phyloP scores from a whole-genome alignment of 2,329 filamentous ascomycete species.

The Fusarium sp. region DNA sequence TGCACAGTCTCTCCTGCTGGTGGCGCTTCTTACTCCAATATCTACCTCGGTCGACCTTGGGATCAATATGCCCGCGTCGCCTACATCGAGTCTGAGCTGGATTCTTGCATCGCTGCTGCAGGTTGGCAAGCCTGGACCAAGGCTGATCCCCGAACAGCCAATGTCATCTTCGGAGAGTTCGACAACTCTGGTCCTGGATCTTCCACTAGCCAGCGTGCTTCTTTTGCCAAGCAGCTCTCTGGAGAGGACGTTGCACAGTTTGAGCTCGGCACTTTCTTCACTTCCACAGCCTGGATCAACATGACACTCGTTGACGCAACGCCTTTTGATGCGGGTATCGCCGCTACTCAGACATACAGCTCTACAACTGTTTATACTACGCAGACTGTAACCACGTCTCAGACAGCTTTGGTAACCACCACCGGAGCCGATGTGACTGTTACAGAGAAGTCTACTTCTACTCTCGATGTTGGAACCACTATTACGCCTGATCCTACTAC shows the following conservation, averaged over 20 bases:
- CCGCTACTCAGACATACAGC: conserved; percentile 7
- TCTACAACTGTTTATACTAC: conserved; percentile 33
- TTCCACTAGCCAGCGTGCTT: conserved; percentile 26
- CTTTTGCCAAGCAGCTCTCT: conserved; percentile 30
- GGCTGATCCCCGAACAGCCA: conserved; percentile 29
- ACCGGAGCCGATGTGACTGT: conserved; percentile 19
- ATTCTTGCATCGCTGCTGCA: conserved; percentile 7
- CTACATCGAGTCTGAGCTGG: conserved; percentile 30
- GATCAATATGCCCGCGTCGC: conserved; percentile 35
- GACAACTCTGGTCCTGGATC: conserved; percentile 32
- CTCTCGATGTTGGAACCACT: conserved; percentile 30
- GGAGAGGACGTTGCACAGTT: conserved; percentile 17
- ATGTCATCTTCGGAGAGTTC: conserved; percentile 33
- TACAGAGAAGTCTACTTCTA: conserved; percentile 22
- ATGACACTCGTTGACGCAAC: conserved; percentile 32
- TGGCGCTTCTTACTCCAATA: conserved; percentile 33
- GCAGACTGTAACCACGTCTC: conserved; percentile 20
- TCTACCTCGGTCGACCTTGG: conserved; percentile 36
- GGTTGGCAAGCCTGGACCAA: conserved; percentile 37
- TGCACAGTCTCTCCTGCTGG: conserved; percentile 42
- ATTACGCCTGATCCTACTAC: conserved; percentile 31
- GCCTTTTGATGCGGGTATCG: conserved; percentile 23
- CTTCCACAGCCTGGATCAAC: conserved; percentile 34
- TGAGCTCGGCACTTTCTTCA: conserved; percentile 30
- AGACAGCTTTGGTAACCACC: conserved; percentile 23